Conservation (phyloP, 169 alveolate genomes). For the Plasmodium gallinaceum region DNA sequence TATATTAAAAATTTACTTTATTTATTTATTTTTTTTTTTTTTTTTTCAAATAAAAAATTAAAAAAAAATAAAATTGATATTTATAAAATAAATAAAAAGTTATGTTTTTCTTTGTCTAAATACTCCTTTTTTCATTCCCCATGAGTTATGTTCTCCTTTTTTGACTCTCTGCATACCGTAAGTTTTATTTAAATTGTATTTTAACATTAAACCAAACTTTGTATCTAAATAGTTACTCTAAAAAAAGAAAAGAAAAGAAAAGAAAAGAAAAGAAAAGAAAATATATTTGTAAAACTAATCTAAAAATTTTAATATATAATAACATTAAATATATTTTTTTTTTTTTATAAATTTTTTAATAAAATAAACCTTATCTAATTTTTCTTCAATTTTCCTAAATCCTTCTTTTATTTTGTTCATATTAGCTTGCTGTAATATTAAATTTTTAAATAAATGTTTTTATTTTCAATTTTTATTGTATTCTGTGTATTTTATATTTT, state of each 20-base stretch:
- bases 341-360: background rate
- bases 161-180: conserved; percentile 83
- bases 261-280: background rate
- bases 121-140: conserved; percentile 83
- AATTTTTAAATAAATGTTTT: background rate
- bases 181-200: conserved; percentile 52
- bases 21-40: background rate
- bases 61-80: background rate
- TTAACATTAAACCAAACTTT: conserved; percentile 62
- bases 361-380: conserved; percentile 57
- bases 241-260: background rate
- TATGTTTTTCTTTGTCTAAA: conserved; percentile 77
- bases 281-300: background rate
- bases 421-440: conserved; percentile 28
- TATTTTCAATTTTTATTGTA: background rate
- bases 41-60: background rate
- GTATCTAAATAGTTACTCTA: conserved; percentile 57
- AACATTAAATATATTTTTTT: too few species aligned
- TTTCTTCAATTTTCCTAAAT: conserved; percentile 36
- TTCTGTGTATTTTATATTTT: background rate
- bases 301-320: too few species aligned
- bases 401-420: conserved; percentile 61
- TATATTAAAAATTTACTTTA: background rate
- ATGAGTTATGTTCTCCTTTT: conserved; percentile 82
- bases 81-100: background rate